These are phyloP conservation scores for Bremia lactucae DNA, from an alignment of 352 stramenopile genomes.

Conservation along the genomic window DNA sequence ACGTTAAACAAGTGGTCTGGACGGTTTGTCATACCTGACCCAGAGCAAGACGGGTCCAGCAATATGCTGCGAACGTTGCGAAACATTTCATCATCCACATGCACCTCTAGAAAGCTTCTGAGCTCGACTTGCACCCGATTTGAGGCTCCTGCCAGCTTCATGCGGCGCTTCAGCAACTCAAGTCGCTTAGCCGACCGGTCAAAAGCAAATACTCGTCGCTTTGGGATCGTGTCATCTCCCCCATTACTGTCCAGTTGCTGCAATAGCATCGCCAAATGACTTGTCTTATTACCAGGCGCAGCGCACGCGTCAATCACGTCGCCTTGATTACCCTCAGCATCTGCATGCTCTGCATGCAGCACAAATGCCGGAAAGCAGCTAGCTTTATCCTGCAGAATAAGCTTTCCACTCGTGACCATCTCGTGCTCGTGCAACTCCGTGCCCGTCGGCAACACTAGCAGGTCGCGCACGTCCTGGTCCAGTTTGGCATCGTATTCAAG, in stretches of 20 bases:
- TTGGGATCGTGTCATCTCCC: slow-evolving; percentile 13
- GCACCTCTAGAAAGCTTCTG: slow-evolving; percentile 88
- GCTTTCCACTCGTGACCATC: slow-evolving; percentile 70
- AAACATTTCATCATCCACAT: slow-evolving; percentile 66
- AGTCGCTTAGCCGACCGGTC: slow-evolving; percentile 86
- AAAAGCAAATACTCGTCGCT: slow-evolving; percentile 89
- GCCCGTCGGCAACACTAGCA: slow-evolving; percentile 86
- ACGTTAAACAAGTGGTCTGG: slow-evolving; percentile 88
- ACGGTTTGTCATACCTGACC: slow-evolving; percentile 91
- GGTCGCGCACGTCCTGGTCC: slow-evolving; percentile 82
- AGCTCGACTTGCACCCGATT: slow-evolving; percentile 74
- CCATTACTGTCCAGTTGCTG: slow-evolving; percentile 49
- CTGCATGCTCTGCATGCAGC: slow-evolving; percentile 68
- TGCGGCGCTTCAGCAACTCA: slow-evolving; percentile 81
- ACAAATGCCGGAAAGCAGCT: slow-evolving; percentile 96
- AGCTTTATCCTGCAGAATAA: slow-evolving; percentile 95
- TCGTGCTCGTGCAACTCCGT: slow-evolving; percentile 81
- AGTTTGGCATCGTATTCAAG: slow-evolving; percentile 42
- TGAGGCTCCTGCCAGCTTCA: slow-evolving; percentile 72
- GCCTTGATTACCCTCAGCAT: slow-evolving; percentile 34
- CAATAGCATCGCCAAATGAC: slow-evolving; percentile 91
- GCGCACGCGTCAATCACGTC: slow-evolving; percentile 95
- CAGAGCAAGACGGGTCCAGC: slow-evolving; percentile 94
- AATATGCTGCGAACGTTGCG: slow-evolving; percentile 87
- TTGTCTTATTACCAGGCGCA: slow-evolving; percentile 98